These are phyloP conservation scores for Diplodia mutila DNA, from an alignment of 2,329 filamentous ascomycete genomes.

Conservation along the genomic window DNA sequence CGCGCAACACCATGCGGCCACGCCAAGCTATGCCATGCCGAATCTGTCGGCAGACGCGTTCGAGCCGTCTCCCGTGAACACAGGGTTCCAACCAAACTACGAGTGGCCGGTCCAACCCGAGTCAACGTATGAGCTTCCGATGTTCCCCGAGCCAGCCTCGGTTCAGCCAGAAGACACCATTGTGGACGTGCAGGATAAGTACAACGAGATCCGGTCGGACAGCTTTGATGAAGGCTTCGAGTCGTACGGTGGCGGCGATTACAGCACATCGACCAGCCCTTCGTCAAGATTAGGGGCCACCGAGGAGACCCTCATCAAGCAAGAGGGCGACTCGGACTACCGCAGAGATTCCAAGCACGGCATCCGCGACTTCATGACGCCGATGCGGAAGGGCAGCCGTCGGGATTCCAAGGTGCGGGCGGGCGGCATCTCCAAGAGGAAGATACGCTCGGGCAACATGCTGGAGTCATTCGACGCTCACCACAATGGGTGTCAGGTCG, in stretches of 20 bases:
- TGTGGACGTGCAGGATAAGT: constrained; percentile 29
- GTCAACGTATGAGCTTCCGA: constrained; percentile 23
- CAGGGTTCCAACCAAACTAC: constrained; percentile 25
- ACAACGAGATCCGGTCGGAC: constrained; percentile 23
- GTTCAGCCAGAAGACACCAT: constrained; percentile 31
- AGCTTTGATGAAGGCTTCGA: constrained; percentile 26
- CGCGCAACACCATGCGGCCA: background rate
- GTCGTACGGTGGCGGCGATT: constrained; percentile 24
- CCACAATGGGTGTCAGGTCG: constrained; percentile 22
- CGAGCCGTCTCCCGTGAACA: constrained; percentile 12
- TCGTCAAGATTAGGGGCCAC: constrained; percentile 31
- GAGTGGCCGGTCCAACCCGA: constrained; percentile 10
- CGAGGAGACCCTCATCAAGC: constrained; percentile 30
- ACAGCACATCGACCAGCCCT: constrained; percentile 28
- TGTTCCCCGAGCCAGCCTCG: constrained; percentile 24
- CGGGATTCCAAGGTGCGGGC: constrained; percentile 19
- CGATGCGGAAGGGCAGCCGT: constrained; percentile 16
- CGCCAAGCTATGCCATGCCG: constrained; percentile 15
- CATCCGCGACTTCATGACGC: constrained; percentile 34
- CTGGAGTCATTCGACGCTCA: constrained; percentile 22
- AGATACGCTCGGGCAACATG: constrained; percentile 21
- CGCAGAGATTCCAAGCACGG: constrained; percentile 28
- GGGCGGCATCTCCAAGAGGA: constrained; percentile 17
- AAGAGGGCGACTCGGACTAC: constrained; percentile 31
- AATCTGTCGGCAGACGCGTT: constrained; percentile 25